Evolutionary conservation across 2,329 filamentous ascomycete species (phyloP), one percentile per base, ranked within the genome.

Genomic region (Dactylellina drechsleri): DNA sequence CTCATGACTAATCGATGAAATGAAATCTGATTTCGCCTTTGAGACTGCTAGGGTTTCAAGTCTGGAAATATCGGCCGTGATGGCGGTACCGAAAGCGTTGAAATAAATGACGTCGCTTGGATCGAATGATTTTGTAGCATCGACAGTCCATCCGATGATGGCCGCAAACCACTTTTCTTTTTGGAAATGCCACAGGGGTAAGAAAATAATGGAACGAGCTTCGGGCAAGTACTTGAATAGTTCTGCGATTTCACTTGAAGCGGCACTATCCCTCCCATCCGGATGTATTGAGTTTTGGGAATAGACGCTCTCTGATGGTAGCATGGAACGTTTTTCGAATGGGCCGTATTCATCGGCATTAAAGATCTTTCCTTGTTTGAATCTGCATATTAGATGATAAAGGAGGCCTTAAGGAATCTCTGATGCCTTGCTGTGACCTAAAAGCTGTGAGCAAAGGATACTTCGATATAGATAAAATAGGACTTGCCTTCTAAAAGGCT

Each of bases 1-100:
- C 78, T 90, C 88, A 77, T 90, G 88, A 3, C 85, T 87, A 2
- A 90, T 84, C 0, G 85, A 88, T 0, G 86, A 85, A 4, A 90
- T 83, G 43, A 88, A 85, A 71, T 88, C 86, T 0, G 85, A 84
- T 79, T 88, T 88, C 50, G 86, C 86, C 60, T 82, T 84, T 36
- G 84, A 82, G 0, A 82, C 81, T 6, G n/a, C 72, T 45, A 43
- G 80, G 0, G 85, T 85, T 67, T 87, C 85, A 54, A 87, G 73
- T 1, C 85, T 82, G 0, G 84, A 83, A 89, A 59, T 81, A 61
- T 89, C 87, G 0, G 85, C 83, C 82, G 87, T 87, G 15, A 87
- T 85, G 0, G 85, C 84, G 64, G 85, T 84, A 0, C 84, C 84
- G 75, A 88, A 87, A 0, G 84, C 85, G 2, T 81, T 80, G 4